Percentiles rank a stretch among this genome's conserved stretches.
Evolutionary conservation across 192 early-diverging fungal genomes (phyloP).

Genomic region (Polychytrium aggregatum): DNA sequence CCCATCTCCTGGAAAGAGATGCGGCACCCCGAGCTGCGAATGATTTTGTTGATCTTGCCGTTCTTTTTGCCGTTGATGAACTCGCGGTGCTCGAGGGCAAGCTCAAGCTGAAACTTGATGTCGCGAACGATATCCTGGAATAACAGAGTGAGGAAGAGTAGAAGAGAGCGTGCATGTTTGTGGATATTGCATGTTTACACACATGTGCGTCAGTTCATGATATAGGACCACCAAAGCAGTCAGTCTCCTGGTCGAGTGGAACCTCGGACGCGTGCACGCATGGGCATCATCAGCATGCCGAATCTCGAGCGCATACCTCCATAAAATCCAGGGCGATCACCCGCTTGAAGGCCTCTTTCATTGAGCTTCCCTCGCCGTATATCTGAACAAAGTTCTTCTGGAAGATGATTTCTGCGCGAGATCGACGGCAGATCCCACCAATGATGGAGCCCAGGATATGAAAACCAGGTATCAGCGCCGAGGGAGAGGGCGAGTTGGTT

Average conservation of each 20-base stretch:
- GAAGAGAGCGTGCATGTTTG: no score
- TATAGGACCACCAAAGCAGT: no score
- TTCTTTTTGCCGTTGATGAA: slow-evolving; percentile 85
- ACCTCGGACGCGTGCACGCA: no score
- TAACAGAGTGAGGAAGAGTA: slow-evolving; percentile 6
- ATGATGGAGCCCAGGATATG: no score
- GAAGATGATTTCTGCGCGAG: slow-evolving; percentile 54
- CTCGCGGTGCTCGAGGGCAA: slow-evolving; percentile 66
- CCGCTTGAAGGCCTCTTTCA: slow-evolving; percentile 46
- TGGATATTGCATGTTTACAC: no score
- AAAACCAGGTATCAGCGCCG: no score
- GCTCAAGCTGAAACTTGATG: slow-evolving; percentile 63
- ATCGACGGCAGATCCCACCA: slow-evolving; percentile 27
- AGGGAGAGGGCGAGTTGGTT: no score
- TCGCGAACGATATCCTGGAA: slow-evolving; percentile 43
- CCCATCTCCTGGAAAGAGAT: slow-evolving; percentile 61
- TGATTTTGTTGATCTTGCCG: slow-evolving; percentile 80
- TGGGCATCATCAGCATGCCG: no score
- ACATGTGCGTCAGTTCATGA: no score
- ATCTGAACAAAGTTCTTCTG: slow-evolving; percentile 50
- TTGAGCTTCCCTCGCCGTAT: slow-evolving; percentile 52
- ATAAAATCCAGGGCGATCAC: slow-evolving; percentile 42
- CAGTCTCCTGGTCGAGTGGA: no score
- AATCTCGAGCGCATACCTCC: no score
- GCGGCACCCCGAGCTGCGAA: slow-evolving; percentile 56